Conservation (phyloP, 2,329 filamentous ascomycete species). For the Penicillium sp. region DNA sequence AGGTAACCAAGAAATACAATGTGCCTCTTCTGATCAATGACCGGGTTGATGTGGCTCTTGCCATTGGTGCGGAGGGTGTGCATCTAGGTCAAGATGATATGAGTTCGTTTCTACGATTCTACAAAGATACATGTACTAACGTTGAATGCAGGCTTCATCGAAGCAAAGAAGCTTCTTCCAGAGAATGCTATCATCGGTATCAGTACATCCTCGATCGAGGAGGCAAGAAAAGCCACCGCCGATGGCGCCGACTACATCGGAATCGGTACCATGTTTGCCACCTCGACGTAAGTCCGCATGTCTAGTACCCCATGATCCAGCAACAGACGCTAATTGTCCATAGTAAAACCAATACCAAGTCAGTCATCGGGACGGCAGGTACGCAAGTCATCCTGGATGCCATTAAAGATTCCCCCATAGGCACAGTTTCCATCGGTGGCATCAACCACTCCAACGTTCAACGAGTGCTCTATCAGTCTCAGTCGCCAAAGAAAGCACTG, state of each 20-base stretch:
- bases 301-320: background rate
- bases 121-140: background rate
- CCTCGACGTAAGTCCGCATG: constrained; percentile 62
- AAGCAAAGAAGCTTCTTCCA: constrained; percentile 71
- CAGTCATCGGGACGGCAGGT: constrained; percentile 71
- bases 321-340: constrained; percentile 5
- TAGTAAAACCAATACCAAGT: constrained; percentile 83
- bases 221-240: constrained; percentile 69
- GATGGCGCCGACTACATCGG: constrained; percentile 87
- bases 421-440: constrained; percentile 78
- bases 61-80: constrained; percentile 83
- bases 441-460: constrained; percentile 75
- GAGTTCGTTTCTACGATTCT: constrained; percentile 48
- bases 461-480: constrained; percentile 69
- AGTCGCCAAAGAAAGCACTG: constrained; percentile 56
- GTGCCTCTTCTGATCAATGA: constrained; percentile 92
- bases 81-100: constrained; percentile 96
- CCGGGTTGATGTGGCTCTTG: constrained; percentile 81
- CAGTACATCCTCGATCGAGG: constrained; percentile 70
- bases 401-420: constrained; percentile 52
- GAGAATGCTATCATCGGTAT: constrained; percentile 80
- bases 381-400: constrained; percentile 63
- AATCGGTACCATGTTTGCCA: constrained; percentile 85
- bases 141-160: constrained; percentile 38
- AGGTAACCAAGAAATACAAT: constrained; percentile 62